Evolutionary conservation across 331 rosid genomes (phyloP), one percentile per base, ranked within the genome.

Genomic region (Spiraea crenata): DNA sequence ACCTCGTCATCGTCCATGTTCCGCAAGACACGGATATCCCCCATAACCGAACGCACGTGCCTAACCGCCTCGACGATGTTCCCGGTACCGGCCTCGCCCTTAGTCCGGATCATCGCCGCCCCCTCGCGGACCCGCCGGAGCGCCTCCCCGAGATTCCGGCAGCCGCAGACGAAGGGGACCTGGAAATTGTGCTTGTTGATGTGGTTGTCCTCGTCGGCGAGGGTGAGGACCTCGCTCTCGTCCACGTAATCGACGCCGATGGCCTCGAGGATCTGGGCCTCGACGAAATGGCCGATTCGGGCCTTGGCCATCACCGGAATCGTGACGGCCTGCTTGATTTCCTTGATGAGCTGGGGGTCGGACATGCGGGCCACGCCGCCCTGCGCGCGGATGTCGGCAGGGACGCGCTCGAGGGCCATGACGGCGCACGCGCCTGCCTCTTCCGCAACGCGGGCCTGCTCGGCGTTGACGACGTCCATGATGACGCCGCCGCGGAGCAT

Each of bases 401-500:
- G 84, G 13, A 81, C 84, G 2, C 84, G 76, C 72, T 81, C 84
- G 4, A 81, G 72, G 0, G 84, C 84, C 84, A 81, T 81, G 17
- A 81, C 84, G 6, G 84, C 84, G 60, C 84, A 81, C 2, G 84
- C 84, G 1, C 84, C 84, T 0, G 84, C 81, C 65, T 81, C 84
- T 15, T 81, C 84, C 1, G 84, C 84, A 40, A 81, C 48, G 2
- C 84, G 84, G 11, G 84, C 84, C 60, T 81, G 84, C 61, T 81
- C 84, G 41, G 84, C 84, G 79, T 81, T 81, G 4, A 81, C 84
- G 55, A 81, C 84, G 73, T 81, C 84, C 84, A 81, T 81, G 9
- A 81, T 81, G 34, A 81, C 84, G 46, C 84, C 84, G 71, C 84
- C 84, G 35, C 84, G 78, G 73, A 81, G 84, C 84, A 81, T 81